These are phyloP conservation scores for Malassezia brasiliensis DNA, from an alignment of 1,284 basidiomycete genomes.

Conservation along the genomic window DNA sequence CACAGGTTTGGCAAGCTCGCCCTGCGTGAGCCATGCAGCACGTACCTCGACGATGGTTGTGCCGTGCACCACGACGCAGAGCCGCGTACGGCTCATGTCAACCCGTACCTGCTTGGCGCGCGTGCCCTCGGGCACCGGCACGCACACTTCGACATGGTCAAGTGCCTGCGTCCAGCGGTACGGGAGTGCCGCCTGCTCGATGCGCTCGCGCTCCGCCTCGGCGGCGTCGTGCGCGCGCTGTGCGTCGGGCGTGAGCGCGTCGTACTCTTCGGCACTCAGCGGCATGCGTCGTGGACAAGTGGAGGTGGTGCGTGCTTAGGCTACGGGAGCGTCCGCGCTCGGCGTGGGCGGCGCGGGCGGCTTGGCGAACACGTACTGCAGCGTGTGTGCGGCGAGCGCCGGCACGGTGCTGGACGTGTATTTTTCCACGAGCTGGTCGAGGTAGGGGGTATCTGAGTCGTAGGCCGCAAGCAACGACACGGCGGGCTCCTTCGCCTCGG, in stretches of 20 bases:
- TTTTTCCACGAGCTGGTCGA: slow-evolving; percentile 1
- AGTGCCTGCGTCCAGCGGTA: slow-evolving; percentile 88
- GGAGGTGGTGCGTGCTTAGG: slow-evolving; percentile 53
- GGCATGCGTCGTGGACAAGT: slow-evolving; percentile 49
- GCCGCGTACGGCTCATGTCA: slow-evolving; percentile 66
- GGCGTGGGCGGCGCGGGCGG: not conserved
- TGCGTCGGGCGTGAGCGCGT: slow-evolving; percentile 68
- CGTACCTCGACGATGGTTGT: slow-evolving; percentile 56
- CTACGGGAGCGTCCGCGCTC: not conserved
- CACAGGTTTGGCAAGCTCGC: slow-evolving; percentile 86
- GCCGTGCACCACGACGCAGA: slow-evolving; percentile 76
- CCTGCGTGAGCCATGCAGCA: slow-evolving; percentile 49
- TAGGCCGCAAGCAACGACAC: not conserved
- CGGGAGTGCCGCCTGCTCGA: slow-evolving; percentile 78
- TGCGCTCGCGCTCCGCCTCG: slow-evolving; percentile 61
- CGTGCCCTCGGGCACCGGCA: slow-evolving; percentile 79
- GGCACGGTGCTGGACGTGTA: not conserved
- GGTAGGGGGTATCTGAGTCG: not conserved
- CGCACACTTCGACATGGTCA: slow-evolving; percentile 68
- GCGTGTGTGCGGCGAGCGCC: not conserved
- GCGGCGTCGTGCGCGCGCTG: slow-evolving; percentile 62
- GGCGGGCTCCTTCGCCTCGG: not conserved
- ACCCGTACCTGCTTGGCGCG: slow-evolving; percentile 67
- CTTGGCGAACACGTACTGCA: slow-evolving; percentile 14
- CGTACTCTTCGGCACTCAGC: slow-evolving; percentile 61